A percentile compares a stretch with the other conserved stretches of the same genome.
phyloP scores from a whole-genome alignment of 345 rosid genomes.

The Odontarrhena argentea region DNA sequence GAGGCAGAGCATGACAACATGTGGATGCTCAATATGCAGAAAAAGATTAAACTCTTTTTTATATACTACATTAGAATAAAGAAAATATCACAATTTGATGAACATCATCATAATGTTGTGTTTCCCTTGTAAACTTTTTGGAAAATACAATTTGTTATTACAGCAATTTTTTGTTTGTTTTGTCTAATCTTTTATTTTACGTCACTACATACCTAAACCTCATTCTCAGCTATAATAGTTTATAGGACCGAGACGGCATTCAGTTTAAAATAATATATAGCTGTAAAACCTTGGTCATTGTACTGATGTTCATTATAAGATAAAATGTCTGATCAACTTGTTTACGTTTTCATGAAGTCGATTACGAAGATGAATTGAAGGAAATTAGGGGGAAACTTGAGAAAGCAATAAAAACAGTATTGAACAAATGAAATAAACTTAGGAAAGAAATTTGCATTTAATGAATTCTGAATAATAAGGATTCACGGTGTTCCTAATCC shows the following conservation, averaged over 20 bases:
- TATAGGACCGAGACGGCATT: constrained; percentile 15
- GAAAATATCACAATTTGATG: constrained; percentile 4
- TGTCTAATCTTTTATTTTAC: constrained; percentile 2
- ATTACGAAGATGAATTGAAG: too few relatives aligned
- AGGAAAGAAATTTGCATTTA: too few relatives aligned
- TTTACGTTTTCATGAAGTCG: too few relatives aligned
- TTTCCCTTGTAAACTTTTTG: constrained; percentile 27
- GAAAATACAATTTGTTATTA: constrained; percentile 4
- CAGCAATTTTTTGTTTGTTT: background rate
- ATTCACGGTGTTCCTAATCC: too few relatives aligned
- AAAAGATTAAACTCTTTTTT: background rate
- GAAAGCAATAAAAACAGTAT: too few relatives aligned
- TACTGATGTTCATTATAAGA: too few relatives aligned
- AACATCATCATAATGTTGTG: constrained; percentile 40
- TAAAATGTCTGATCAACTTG: too few relatives aligned
- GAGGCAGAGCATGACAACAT: constrained; percentile 39
- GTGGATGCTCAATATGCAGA: constrained; percentile 43
- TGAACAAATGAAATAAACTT: too few relatives aligned
- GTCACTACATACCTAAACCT: constrained; percentile 32
- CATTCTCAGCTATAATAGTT: background rate
- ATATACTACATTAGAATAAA: background rate
- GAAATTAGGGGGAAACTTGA: too few relatives aligned
- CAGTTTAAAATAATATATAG: background rate
- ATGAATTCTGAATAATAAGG: too few relatives aligned
- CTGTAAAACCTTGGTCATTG: too few relatives aligned